phyloP scores from a whole-genome alignment of 345 rosid genomes.

The Eucalyptus erythrocorys region DNA sequence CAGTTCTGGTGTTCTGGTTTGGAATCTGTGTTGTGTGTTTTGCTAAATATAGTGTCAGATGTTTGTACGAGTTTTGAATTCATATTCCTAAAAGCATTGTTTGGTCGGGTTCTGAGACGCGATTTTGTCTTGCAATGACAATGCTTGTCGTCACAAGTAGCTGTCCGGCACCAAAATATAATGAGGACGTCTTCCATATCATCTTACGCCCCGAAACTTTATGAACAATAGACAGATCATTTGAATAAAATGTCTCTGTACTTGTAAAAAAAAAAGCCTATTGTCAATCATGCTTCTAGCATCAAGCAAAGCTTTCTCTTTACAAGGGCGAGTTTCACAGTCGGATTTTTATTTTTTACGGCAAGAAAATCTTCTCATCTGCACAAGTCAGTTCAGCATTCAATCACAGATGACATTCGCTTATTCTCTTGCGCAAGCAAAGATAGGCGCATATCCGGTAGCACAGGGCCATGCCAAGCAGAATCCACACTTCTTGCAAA shows the following conservation, averaged over 20 bases:
- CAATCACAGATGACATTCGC: constrained; percentile 38
- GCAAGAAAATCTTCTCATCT: background rate
- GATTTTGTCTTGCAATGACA: background rate
- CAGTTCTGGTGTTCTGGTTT: background rate
- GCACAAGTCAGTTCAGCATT: background rate
- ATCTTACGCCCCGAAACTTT: background rate
- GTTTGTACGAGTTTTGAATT: background rate
- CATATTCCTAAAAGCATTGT: background rate
- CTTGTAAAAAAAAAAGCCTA: background rate
- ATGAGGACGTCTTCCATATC: background rate
- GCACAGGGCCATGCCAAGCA: constrained; percentile 69
- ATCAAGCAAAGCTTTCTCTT: background rate
- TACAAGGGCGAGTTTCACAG: background rate
- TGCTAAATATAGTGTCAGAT: background rate
- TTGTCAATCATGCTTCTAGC: background rate
- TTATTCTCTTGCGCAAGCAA: constrained; percentile 62
- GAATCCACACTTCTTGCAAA: constrained; percentile 79
- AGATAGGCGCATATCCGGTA: constrained; percentile 59
- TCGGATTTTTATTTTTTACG: background rate
- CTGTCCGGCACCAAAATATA: background rate
- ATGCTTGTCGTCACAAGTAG: background rate
- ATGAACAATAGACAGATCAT: background rate
- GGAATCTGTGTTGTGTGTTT: background rate
- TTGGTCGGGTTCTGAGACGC: background rate
- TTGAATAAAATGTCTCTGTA: background rate